Evolutionary conservation across 1,284 basidiomycete genomes (phyloP).

Genomic region (Moesziomyces antarcticus): DNA sequence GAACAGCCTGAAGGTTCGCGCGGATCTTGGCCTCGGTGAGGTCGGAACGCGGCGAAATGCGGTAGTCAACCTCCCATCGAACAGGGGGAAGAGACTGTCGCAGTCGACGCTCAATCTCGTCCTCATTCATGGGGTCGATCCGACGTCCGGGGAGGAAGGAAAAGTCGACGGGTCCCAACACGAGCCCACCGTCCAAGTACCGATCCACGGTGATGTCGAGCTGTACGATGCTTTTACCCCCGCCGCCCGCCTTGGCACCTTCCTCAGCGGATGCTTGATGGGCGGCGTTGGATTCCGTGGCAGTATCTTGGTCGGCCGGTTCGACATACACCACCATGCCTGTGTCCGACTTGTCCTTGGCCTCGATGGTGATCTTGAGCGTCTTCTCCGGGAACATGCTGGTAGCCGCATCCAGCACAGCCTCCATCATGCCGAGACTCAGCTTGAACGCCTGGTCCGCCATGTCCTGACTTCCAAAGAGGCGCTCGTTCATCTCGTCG

Average conservation of each 20-base stretch:
- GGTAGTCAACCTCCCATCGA: slow-evolving; percentile 59
- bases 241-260: background rate
- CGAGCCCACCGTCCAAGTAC: slow-evolving; percentile 54
- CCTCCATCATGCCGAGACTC: slow-evolving; percentile 80
- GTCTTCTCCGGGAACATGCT: slow-evolving; percentile 73
- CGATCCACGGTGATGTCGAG: slow-evolving; percentile 62
- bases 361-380: slow-evolving; percentile 59
- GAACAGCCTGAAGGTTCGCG: slow-evolving; percentile 44
- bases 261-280: background rate
- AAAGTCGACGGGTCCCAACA: slow-evolving; percentile 62
- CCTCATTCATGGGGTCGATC: slow-evolving; percentile 42
- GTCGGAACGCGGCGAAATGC: slow-evolving; percentile 52
- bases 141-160: slow-evolving; percentile 34
- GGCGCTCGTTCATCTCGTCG: slow-evolving; percentile 83
- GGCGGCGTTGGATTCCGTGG: background rate
- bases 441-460: slow-evolving; percentile 83
- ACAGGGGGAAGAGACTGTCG: slow-evolving; percentile 29
- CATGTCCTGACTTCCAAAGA: slow-evolving; percentile 77
- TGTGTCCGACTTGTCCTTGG: slow-evolving; percentile 22
- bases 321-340: slow-evolving; percentile 59
- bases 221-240: slow-evolving; percentile 37
- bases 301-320: slow-evolving; percentile 9
- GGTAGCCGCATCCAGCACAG: slow-evolving; percentile 75
- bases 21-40: slow-evolving; percentile 43
- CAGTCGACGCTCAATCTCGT: slow-evolving; percentile 50